These are phyloP conservation scores for Beauveria scarabaeidicola DNA, from an alignment of 2,329 filamentous ascomycete genomes.

Conservation along the genomic window DNA sequence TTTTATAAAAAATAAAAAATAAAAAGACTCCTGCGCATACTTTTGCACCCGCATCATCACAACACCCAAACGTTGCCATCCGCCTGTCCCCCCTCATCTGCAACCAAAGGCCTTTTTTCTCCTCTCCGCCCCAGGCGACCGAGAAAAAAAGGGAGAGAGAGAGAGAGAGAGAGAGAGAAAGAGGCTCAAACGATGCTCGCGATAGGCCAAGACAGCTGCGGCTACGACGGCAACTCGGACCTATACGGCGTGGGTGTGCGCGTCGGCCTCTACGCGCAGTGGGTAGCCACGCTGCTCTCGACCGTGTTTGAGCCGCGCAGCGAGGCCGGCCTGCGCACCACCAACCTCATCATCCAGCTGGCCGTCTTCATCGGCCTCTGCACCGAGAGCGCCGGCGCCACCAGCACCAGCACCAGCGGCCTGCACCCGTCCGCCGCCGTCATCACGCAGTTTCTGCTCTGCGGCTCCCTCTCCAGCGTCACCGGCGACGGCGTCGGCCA, in stretches of 20 bases:
- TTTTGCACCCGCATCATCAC: too few relatives aligned
- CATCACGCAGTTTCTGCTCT: slow-evolving; percentile 19
- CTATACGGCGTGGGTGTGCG: slow-evolving; percentile 23
- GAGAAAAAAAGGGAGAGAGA: neutral
- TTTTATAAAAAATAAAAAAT: too few relatives aligned
- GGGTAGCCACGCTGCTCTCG: slow-evolving; percentile 17
- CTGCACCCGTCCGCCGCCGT: slow-evolving; percentile 15
- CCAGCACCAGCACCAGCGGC: neutral
- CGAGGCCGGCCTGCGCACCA: slow-evolving; percentile 18
- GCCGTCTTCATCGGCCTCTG: slow-evolving; percentile 22
- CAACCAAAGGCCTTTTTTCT: too few relatives aligned
- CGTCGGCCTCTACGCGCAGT: slow-evolving; percentile 19
- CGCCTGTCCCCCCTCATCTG: too few relatives aligned
- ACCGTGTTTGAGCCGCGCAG: slow-evolving; percentile 17
- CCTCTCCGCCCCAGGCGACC: neutral
- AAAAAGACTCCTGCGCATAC: too few relatives aligned
- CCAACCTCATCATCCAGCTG: slow-evolving; percentile 23
- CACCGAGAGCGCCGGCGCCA: slow-evolving; percentile 14
- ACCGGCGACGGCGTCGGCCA: slow-evolving; percentile 19
- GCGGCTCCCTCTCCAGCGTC: slow-evolving; percentile 19
- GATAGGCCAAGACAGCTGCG: neutral
- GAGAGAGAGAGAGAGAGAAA: too few relatives aligned
- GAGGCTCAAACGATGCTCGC: neutral
- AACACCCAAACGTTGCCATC: too few relatives aligned
- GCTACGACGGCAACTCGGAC: slow-evolving; percentile 15